Percentiles rank a stretch among this genome's conserved stretches.
Evolutionary conservation across 331 rosid species (phyloP).

Genomic region (Malus hybrid): DNA sequence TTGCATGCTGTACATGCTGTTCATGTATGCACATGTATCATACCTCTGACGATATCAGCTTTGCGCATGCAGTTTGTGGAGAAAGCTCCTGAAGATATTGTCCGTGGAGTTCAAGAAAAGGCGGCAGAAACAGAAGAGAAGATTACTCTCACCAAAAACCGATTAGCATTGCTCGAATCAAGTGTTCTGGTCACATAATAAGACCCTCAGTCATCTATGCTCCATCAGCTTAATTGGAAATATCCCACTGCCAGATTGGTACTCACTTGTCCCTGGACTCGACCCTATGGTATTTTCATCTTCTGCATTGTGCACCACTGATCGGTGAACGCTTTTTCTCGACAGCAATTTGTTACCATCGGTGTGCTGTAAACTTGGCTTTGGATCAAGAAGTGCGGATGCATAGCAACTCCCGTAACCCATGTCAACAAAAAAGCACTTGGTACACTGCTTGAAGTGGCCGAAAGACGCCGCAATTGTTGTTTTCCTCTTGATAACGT

Average conservation of each 20-base stretch:
- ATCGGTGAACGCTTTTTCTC: not conserved
- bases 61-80: constrained; percentile 59
- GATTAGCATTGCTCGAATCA: constrained; percentile 58
- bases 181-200: constrained; percentile 35
- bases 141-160: constrained; percentile 71
- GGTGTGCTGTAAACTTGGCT: not conserved
- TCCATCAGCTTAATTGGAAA: not conserved
- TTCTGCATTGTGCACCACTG: not conserved
- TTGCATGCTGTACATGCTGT: not conserved
- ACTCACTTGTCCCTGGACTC: not conserved
- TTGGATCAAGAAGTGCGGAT: not conserved
- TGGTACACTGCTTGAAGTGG: not conserved
- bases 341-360: not conserved
- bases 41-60: constrained; percentile 12
- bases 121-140: constrained; percentile 82
- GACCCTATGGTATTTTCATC: not conserved
- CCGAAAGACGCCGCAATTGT: not conserved
- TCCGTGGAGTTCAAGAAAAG: constrained; percentile 68
- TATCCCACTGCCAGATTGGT: not conserved
- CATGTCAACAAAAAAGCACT: not conserved
- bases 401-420: not conserved
- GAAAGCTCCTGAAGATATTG: constrained; percentile 82
- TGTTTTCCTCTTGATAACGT: not conserved
- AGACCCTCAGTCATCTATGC: not conserved
- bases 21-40: not conserved